Base-by-base conservation (phyloP, 1,284 basidiomycete genomes). In the Cryptococcus neoformans region DNA sequence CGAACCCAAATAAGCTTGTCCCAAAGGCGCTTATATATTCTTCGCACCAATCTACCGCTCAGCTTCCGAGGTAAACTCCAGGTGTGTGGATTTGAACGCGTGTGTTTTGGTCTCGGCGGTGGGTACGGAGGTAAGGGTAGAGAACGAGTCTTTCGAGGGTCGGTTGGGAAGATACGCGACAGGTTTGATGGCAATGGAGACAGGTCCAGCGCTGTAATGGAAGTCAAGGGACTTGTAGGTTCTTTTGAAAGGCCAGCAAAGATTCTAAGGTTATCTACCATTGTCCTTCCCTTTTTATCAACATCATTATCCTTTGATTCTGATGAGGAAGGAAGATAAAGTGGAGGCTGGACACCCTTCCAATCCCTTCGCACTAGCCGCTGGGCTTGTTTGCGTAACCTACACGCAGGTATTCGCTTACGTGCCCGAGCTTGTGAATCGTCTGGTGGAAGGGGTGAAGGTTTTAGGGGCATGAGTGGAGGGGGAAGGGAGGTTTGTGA, bases 11-110 rank as follows among this genome's bases (percentile, higher is more conserved):
- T 54, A 38, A 70, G 44, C 2, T 44, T 17, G 36, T 64, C 56
- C 72, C 72, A 72, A 5, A 75, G 40, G 1, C 65, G 55, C 28
- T 34, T 28, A 56, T 75, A 75, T 9, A 50, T 37, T 38, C 70
- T 53, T n/a, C 53, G 53, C 0, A 71, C 6, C 34, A 71, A 49
- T 4, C 70, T 50, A 1, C 56, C 17, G 5, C 60, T 62, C 6
- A 72, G 52, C 4, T n/a, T 35, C 6, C 57, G 56, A 4, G 66
- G 65, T 14, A 60, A n/a, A 1, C 46, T 41, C 71, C 71, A 75
- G 0, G 63, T 70, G 3, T 48, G 41, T 0, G 68, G 68, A 39
- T 72, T 71, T 21, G 52, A 16, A 36, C 68, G 55, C 0, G 68
- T 69, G 36, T 62, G 54, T 9, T 59, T 57, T 0, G 60, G 62